Evolutionary conservation across 2,329 filamentous ascomycete species (phyloP).

Genomic region (Chrysoporthe puriensis): DNA sequence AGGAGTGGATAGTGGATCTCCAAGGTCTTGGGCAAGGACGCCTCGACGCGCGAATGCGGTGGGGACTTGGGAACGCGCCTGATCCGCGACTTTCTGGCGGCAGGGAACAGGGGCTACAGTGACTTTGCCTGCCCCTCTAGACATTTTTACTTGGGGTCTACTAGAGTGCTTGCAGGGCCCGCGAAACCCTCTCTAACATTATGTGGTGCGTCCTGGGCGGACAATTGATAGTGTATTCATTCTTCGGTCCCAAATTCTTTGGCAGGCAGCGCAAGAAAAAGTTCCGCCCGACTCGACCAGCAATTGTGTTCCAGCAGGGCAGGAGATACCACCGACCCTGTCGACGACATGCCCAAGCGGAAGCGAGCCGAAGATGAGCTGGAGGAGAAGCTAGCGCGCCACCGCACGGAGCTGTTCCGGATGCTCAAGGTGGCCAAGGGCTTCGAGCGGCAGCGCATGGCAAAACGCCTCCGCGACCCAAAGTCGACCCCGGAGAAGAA

Average conservation of each 20-base stretch:
- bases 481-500: constrained; percentile 53
- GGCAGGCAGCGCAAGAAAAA: constrained; percentile 15
- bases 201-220: no score
- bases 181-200: not conserved
- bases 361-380: constrained; percentile 52
- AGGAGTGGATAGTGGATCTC: constrained; percentile 14
- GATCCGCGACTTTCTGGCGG: constrained; percentile 9
- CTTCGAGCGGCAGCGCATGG: constrained; percentile 77
- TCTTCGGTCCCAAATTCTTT: constrained; percentile 1
- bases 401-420: constrained; percentile 63
- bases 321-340: not conserved
- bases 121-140: constrained; percentile 14
- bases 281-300: not conserved
- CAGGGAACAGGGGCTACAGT: constrained; percentile 9
- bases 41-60: constrained; percentile 24
- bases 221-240: not conserved
- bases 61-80: constrained; percentile 17
- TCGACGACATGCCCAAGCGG: constrained; percentile 57
- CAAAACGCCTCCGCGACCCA: constrained; percentile 59
- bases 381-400: constrained; percentile 39
- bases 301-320: not conserved
- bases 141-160: not conserved
- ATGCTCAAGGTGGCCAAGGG: constrained; percentile 75
- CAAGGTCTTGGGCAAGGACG: constrained; percentile 12
- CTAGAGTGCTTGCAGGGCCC: constrained; percentile 2